Conservation (phyloP, 2,329 filamentous ascomycete genomes). For the Amphichorda felina region DNA sequence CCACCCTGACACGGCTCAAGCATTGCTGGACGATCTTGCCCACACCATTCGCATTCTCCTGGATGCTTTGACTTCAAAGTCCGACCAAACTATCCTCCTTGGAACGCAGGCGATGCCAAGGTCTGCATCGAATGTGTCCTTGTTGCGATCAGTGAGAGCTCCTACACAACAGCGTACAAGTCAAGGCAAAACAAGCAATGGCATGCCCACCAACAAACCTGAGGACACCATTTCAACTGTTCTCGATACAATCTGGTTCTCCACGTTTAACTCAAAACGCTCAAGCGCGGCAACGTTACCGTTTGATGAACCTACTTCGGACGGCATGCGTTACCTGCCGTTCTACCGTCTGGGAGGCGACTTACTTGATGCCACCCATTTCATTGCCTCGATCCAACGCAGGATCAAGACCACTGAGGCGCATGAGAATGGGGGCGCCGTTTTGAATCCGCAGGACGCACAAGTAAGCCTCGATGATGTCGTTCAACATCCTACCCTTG, state of each 20-base stretch:
- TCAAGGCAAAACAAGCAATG: background rate
- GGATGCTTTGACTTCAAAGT: conserved; percentile 1
- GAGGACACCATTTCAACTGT: background rate
- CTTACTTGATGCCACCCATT: conserved; percentile 2
- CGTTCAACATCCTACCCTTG: conserved; percentile 3
- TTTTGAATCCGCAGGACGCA: background rate
- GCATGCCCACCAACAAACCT: background rate
- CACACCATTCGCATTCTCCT: conserved; percentile 1
- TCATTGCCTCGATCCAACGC: conserved; percentile 3
- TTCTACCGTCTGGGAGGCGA: conserved; percentile 4
- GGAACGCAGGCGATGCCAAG: conserved; percentile 4
- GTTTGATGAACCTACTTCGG: background rate
- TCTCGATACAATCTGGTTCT: conserved; percentile 4
- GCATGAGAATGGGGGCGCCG: background rate
- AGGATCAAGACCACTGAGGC: conserved; percentile 1
- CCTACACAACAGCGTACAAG: background rate
- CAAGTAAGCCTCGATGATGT: conserved; percentile 4
- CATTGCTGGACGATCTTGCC: conserved; percentile 3
- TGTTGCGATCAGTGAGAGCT: background rate
- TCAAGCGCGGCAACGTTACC: background rate
- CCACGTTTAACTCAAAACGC: conserved; percentile 2
- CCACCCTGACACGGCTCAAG: conserved; percentile 2
- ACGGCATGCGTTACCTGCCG: conserved; percentile 1
- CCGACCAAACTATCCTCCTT: conserved; percentile 1
- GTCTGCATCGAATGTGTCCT: background rate